A percentile compares a stretch with the other conserved stretches of the same genome.
phyloP scores from a whole-genome alignment of 495 filamentous ascomycete species.

The Penicillium atrosanguineum region DNA sequence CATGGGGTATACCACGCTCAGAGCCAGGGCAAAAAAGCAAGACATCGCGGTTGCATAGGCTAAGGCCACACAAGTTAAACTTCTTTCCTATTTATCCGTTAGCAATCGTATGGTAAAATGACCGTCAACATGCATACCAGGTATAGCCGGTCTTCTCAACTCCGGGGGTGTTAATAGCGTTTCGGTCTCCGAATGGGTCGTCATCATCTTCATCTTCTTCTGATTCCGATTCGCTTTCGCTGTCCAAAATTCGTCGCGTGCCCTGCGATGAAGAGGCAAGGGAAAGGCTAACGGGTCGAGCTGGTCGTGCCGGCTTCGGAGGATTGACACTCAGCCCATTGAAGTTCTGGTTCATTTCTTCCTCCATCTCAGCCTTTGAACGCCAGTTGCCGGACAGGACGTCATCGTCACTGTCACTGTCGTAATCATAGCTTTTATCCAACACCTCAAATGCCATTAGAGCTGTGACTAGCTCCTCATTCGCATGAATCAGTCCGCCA shows the following conservation, averaged over 20 bases:
- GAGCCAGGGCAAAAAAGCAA: not conserved
- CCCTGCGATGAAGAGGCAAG: slow-evolving; percentile 27
- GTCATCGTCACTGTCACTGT: slow-evolving; percentile 83
- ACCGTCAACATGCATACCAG: slow-evolving; percentile 38
- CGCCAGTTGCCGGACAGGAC: slow-evolving; percentile 38
- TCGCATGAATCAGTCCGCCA: slow-evolving; percentile 75
- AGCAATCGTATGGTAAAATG: not conserved
- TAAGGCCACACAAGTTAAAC: slow-evolving; percentile 9
- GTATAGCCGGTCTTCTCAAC: slow-evolving; percentile 52
- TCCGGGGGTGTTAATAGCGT: slow-evolving; percentile 63
- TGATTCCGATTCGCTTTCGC: slow-evolving; percentile 47
- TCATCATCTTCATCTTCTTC: slow-evolving; percentile 67
- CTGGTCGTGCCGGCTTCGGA: slow-evolving; percentile 40
- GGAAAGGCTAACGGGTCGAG: slow-evolving; percentile 30
- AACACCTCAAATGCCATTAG: slow-evolving; percentile 92
- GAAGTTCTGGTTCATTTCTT: slow-evolving; percentile 37
- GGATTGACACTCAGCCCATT: slow-evolving; percentile 42
- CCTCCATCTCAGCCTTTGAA: slow-evolving; percentile 25
- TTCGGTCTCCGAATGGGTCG: slow-evolving; percentile 76
- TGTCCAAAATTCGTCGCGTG: slow-evolving; percentile 24
- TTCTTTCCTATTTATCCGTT: slow-evolving; percentile 19
- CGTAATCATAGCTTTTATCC: slow-evolving; percentile 93
- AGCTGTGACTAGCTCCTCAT: slow-evolving; percentile 84
- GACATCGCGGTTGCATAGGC: not conserved
- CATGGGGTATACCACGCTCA: slow-evolving; percentile 3